Conservation (phyloP, 73 alveolate genomes). For the Paramecium tetraurelia region DNA sequence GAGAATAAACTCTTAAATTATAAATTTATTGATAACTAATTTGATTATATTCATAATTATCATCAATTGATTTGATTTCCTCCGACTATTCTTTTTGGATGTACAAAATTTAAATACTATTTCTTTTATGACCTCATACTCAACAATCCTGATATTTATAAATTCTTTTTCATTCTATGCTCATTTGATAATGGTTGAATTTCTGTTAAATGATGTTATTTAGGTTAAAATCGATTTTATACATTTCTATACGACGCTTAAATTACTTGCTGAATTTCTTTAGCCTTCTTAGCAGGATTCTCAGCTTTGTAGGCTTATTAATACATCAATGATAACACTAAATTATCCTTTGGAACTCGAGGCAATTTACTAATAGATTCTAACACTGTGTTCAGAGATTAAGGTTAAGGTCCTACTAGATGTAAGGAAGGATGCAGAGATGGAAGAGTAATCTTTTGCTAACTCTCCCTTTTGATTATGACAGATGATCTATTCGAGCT, state of each 20-base stretch:
- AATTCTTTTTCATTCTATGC: not conserved
- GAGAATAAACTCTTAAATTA: too few relatives aligned
- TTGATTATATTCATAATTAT: not conserved
- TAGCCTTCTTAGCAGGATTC: not conserved
- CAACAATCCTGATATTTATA: not conserved
- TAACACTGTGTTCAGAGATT: not conserved
- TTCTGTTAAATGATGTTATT: conserved; percentile 5
- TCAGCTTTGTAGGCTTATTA: conserved; percentile 30
- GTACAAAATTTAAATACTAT: conserved; percentile 12
- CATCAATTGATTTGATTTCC: not conserved
- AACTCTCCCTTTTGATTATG: not conserved
- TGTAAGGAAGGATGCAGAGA: not conserved
- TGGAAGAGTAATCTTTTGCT: not conserved
- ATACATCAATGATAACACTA: not conserved
- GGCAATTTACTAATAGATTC: conserved; percentile 34
- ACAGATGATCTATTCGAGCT: not conserved
- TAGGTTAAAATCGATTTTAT: not conserved
- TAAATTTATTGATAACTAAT: not conserved
- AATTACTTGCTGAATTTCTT: conserved; percentile 2
- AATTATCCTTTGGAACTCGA: conserved; percentile 22
- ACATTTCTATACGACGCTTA: conserved; percentile 24
- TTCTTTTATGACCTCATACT: not conserved
- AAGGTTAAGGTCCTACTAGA: not conserved
- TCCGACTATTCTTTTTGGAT: not conserved
- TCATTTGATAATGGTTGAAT: not conserved